Evolutionary conservation across 2,329 filamentous ascomycete genomes (phyloP).

Genomic region (Fusarium humuli): DNA sequence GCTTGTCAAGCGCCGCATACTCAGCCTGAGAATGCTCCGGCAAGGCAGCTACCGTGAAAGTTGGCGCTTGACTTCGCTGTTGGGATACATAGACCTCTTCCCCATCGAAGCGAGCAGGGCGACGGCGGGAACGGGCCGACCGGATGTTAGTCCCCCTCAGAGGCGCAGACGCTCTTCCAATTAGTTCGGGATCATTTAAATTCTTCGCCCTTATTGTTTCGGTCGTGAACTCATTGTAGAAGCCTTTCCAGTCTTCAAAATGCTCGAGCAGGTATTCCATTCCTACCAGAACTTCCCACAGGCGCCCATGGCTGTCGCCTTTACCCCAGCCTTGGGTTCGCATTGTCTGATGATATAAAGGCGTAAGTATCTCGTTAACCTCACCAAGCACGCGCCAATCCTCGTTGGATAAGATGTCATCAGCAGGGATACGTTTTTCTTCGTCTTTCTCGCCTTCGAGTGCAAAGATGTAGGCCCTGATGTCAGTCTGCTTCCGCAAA

Average conservation of each 20-base stretch:
- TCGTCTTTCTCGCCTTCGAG: background rate
- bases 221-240: background rate
- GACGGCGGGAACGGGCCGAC: too few relatives aligned
- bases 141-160: too few relatives aligned
- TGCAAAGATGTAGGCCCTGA: background rate
- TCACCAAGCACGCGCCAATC: slow-evolving; percentile 13
- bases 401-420: background rate
- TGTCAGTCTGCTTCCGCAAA: slow-evolving; percentile 15
- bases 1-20: too few relatives aligned
- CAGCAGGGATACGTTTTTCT: background rate
- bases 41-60: too few relatives aligned
- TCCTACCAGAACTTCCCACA: background rate
- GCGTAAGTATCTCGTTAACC: slow-evolving; percentile 5
- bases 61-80: too few relatives aligned
- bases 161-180: too few relatives aligned
- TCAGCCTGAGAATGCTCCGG: too few relatives aligned
- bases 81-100: too few relatives aligned
- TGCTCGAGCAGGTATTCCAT: background rate
- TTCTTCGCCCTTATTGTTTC: too few relatives aligned
- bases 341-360: slow-evolving; percentile 11
- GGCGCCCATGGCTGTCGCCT: background rate
- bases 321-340: slow-evolving; percentile 16
- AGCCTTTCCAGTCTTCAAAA: background rate
- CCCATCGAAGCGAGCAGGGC: too few relatives aligned
- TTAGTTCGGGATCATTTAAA: too few relatives aligned